phyloP scores from a whole-genome alignment of 2,329 filamentous ascomycete species.

The Fusarium paranaense region DNA sequence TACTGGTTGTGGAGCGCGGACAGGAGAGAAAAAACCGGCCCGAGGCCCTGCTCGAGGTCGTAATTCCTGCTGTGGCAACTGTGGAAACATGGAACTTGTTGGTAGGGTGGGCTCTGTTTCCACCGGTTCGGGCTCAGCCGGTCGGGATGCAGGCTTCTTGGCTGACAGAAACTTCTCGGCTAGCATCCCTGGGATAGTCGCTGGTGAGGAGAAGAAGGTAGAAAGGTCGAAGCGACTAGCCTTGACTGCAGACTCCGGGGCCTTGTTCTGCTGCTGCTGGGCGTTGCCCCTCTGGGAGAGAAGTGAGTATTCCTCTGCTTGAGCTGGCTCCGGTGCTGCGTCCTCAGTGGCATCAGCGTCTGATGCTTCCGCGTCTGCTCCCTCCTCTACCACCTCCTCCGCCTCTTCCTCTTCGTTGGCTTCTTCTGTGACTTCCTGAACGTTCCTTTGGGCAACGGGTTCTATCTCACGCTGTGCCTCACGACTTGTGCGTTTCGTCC shows the following conservation, averaged over 20 bases:
- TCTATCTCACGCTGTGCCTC: constrained; percentile 30
- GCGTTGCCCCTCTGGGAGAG: constrained; percentile 48
- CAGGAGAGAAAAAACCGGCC: constrained; percentile 53
- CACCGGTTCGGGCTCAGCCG: constrained; percentile 33
- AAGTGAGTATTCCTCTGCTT: constrained; percentile 59
- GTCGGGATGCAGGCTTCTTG: constrained; percentile 33
- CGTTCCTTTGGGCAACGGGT: neutral
- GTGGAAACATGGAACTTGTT: constrained; percentile 57
- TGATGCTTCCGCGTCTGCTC: constrained; percentile 8
- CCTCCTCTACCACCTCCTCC: constrained; percentile 1
- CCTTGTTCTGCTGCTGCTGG: constrained; percentile 21
- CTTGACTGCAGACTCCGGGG: constrained; percentile 42
- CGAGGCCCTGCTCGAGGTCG: constrained; percentile 47
- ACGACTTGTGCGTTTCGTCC: constrained; percentile 47
- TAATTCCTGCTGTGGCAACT: constrained; percentile 48
- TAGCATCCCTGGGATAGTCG: constrained; percentile 51
- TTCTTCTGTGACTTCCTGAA: neutral
- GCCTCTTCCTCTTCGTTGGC: constrained; percentile 10
- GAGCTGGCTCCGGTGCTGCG: constrained; percentile 28
- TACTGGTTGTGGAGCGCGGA: constrained; percentile 17
- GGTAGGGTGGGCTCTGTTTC: constrained; percentile 42
- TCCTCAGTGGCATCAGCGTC: constrained; percentile 26
- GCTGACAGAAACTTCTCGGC: constrained; percentile 47
- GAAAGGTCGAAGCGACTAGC: constrained; percentile 60
- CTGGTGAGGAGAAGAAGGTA: constrained; percentile 69